Evolutionary conservation across 768 basidiomycete genomes (phyloP), one percentile per base, ranked within the genome.

Genomic region (Candolleomyces eurysporus): DNA sequence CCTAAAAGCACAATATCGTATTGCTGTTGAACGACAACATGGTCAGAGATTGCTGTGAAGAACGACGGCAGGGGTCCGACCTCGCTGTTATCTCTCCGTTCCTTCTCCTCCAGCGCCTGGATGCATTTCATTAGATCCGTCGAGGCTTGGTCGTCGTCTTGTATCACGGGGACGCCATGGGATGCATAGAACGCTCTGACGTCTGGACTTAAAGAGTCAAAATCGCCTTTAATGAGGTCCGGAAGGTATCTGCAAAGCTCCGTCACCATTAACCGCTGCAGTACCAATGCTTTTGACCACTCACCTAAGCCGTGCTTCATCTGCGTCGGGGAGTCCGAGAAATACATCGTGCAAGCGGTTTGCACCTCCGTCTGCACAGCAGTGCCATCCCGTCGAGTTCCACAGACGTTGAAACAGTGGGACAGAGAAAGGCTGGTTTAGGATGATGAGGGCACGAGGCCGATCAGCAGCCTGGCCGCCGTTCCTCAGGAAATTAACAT

Each of bases 41-140:
- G 21, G 79, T 75, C 80, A 68, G 30, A 46, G 45, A 58, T 22
- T 32, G 13, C 40, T 11, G 43, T 40, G 9, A n/a, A 55, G 50
- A 39, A 49, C 26, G 58, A 51, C 6, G 36, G 6, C 36, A 6
- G 36, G 36, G 14, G 19, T 69, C 74, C 52, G 54, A 84, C 86
- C 65, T 75, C 63, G 57, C 65, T 68, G 8, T 71, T 72, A 50
- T 80, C 77, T 1, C 65, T 63, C 17, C 66, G 61, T 67, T 95
- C 92, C 61, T 78, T 80, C 57, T 84, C 82, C 52, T 83, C 72
- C 3, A 98, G 69, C 5, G 86, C 80, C 6, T 66, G 50, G 2
- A 98, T 75, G 67, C 95, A 98, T 74, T 99, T 99, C 90, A 92
- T 94, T 61, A 99, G 81, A 71, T 99, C 97, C 0, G 96, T 98